Base-by-base conservation (phyloP, 495 filamentous ascomycete genomes). In the Poronia punctata region DNA sequence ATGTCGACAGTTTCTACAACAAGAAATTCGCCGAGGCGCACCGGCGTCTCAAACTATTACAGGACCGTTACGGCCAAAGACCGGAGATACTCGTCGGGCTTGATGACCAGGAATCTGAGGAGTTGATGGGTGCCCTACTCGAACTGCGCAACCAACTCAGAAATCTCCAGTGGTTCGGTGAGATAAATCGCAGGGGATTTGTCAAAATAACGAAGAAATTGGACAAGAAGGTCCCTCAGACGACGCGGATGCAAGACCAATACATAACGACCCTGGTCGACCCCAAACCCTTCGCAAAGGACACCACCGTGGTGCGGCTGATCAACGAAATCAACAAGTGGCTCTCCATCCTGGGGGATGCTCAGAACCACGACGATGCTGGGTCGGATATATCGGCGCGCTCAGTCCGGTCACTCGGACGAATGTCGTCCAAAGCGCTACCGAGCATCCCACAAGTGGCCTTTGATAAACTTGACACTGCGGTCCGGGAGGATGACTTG, bases 151-250 rank as follows among this genome's bases (percentile, higher is more conserved):
- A 81, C 34, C 84, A 92, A 45, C 61, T 96, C 42, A 76, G 90
- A 29, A 96, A 96, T 48, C 70, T 98, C 44, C 84, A 93, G 62
- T 96, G 89, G 89, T 97, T 95, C 48, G 93, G 88, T 19, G 92
- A 97, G 65, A 88, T 97, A 50, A 98, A 98, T 55, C 76, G 89
- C 24, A 76, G 85, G 43, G 92, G 92, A 0, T 98, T 98, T 53
- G 74, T 93, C 51, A 98, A 98, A 66, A 97, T 98, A 62, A 90
- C 88, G 15, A 98, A 96, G 70, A 98, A 98, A 61, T 68, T 94
- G 15, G 88, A 95, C 66, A 95, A 95, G 66, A 94, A 89, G 62
- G 71, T 94, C 3, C 74, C 77, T 3, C 73, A 76, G 6, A 72
- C 78, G 40, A 80, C 83, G 0, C 88, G 95, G 63, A 80, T 83